These are phyloP conservation scores for Penicillium expansum DNA, from an alignment of 2,329 filamentous ascomycete species.

Conservation along the genomic window DNA sequence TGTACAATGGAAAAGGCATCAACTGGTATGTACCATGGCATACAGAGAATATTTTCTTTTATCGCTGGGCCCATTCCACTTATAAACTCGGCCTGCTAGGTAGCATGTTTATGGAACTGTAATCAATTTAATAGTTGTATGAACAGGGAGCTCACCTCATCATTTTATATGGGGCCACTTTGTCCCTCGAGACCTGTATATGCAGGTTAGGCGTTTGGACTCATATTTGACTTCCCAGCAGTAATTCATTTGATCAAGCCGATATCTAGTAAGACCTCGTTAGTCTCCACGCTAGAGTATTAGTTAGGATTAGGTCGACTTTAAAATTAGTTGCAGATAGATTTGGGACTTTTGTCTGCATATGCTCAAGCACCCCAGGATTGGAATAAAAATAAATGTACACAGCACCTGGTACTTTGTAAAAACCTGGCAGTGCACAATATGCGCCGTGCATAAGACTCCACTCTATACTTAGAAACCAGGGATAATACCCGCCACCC, in stretches of 20 bases:
- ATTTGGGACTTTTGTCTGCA: background rate
- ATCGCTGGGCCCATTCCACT: no score
- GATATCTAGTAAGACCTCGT: background rate
- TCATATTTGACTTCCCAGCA: background rate
- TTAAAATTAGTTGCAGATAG: background rate
- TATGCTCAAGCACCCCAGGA: background rate
- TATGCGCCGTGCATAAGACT: background rate
- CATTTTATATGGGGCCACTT: no score
- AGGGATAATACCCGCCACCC: background rate
- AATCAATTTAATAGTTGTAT: no score
- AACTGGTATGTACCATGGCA: no score
- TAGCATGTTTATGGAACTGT: no score
- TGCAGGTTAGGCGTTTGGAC: background rate
- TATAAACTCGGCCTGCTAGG: no score
- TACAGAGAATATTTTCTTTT: no score
- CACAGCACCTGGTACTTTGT: background rate
- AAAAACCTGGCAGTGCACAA: background rate
- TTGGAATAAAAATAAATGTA: no score
- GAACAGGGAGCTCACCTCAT: no score
- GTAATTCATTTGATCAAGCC: background rate
- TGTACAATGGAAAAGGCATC: no score
- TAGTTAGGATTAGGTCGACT: background rate
- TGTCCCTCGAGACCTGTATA: background rate
- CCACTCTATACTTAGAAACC: background rate
- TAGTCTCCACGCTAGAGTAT: background rate